Evolutionary conservation across 2,329 filamentous ascomycete species (phyloP).

Genomic region (Zymoseptoria tritici): DNA sequence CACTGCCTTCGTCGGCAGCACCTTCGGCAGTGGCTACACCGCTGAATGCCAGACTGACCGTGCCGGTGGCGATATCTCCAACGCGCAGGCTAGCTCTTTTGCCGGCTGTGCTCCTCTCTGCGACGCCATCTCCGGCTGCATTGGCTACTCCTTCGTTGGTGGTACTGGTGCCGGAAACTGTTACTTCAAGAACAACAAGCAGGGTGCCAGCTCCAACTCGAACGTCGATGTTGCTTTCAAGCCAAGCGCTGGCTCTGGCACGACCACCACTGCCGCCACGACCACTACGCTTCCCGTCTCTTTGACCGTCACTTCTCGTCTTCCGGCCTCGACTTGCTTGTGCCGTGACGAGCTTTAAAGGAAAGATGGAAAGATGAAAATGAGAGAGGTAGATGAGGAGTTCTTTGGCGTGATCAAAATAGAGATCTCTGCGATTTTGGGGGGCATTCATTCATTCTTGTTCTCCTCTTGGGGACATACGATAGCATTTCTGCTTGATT

Average conservation of each 20-base stretch:
- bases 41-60: not conserved
- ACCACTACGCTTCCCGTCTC: not conserved
- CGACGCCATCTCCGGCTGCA: constrained; percentile 7
- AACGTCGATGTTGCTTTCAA: constrained; percentile 5
- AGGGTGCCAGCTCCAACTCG: not conserved
- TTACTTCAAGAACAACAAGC: constrained; percentile 10
- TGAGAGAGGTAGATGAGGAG: not conserved
- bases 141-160: constrained; percentile 10
- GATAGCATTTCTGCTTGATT: not conserved
- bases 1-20: not conserved
- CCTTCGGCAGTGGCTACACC: not conserved
- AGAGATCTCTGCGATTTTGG: not conserved
- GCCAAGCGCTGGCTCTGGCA: not conserved
- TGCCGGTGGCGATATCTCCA: constrained; percentile 8
- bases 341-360: not conserved
- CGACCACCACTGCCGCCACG: not conserved
- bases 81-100: constrained; percentile 11
- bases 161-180: constrained; percentile 3
- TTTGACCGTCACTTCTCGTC: not conserved
- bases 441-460: not conserved
- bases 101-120: constrained; percentile 17
- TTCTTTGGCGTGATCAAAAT: not conserved
- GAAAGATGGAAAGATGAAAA: not conserved
- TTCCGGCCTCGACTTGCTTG: not conserved
- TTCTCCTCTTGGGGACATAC: not conserved